Conservation (phyloP, 2,329 filamentous ascomycete genomes). For the Hypoxylon sp. region DNA sequence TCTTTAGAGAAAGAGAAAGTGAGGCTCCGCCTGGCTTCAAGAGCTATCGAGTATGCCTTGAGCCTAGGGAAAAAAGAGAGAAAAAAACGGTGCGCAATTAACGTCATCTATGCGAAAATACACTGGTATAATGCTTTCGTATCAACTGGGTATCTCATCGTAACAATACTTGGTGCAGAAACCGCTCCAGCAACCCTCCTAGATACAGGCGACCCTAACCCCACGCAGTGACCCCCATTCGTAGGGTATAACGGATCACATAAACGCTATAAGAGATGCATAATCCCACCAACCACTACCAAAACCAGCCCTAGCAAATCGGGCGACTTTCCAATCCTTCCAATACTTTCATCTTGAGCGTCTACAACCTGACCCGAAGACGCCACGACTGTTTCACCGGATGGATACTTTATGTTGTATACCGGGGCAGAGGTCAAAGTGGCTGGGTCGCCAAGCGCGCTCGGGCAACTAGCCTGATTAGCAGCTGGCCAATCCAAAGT, state of each 20-base stretch:
- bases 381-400: slow-evolving; percentile 61
- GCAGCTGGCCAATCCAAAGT: slow-evolving; percentile 62
- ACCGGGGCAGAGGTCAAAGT: slow-evolving; percentile 59
- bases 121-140: background rate
- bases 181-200: background rate
- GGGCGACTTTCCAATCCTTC: slow-evolving; percentile 15
- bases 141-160: slow-evolving; percentile 41
- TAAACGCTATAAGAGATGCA: slow-evolving; percentile 17
- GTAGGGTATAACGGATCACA: slow-evolving; percentile 13
- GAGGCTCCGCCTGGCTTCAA: background rate
- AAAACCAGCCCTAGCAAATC: slow-evolving; percentile 22
- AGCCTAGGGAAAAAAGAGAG: too few species aligned
- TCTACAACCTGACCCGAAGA: slow-evolving; percentile 52
- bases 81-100: background rate
- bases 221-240: background rate
- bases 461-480: slow-evolving; percentile 68
- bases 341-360: slow-evolving; percentile 23
- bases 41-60: background rate
- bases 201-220: background rate
- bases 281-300: slow-evolving; percentile 11
- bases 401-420: slow-evolving; percentile 67
- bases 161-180: slow-evolving; percentile 24
- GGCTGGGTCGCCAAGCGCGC: slow-evolving; percentile 59
- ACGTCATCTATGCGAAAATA: slow-evolving; percentile 7
- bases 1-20: background rate